Percentiles rank a stretch among this genome's conserved stretches.
Evolutionary conservation across 2,329 filamentous ascomycete species (phyloP).

Genomic region (Metarhizium brunneum): DNA sequence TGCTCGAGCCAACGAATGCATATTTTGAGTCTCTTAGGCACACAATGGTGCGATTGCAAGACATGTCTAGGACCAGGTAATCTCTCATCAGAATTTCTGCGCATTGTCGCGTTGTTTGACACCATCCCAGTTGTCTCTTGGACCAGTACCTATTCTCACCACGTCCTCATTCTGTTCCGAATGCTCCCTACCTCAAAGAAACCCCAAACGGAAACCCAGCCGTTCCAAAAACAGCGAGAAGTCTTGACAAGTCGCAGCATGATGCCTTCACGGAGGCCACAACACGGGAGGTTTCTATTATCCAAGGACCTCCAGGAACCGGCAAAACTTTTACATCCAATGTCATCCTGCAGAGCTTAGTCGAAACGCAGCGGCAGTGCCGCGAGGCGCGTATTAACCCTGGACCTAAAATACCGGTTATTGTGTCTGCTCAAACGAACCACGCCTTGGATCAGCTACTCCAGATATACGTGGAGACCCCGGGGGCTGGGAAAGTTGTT

Average conservation of each 20-base stretch:
- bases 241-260: constrained; percentile 63
- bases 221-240: constrained; percentile 12
- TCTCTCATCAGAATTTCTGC: constrained; percentile 14
- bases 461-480: constrained; percentile 40
- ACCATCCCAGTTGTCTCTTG: constrained; percentile 41
- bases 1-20: constrained; percentile 65
- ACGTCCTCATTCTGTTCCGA: constrained; percentile 19
- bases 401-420: constrained; percentile 46
- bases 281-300: constrained; percentile 60
- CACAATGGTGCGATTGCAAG: constrained; percentile 63
- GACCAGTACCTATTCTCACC: constrained; percentile 50
- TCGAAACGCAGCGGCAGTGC: constrained; percentile 43
- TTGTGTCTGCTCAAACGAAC: constrained; percentile 82
- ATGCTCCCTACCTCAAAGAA: constrained; percentile 19
- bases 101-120: not conserved
- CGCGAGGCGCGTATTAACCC: constrained; percentile 26
- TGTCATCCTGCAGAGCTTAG: constrained; percentile 42
- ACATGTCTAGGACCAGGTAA: constrained; percentile 43
- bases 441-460: constrained; percentile 83
- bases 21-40: constrained; percentile 74
- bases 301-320: constrained; percentile 73
- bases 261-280: constrained; percentile 60
- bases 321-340: constrained; percentile 78
- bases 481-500: constrained; percentile 43
- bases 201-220: not conserved